These are phyloP conservation scores for Suillus subluteus DNA, from an alignment of 768 basidiomycete genomes.

Conservation along the genomic window DNA sequence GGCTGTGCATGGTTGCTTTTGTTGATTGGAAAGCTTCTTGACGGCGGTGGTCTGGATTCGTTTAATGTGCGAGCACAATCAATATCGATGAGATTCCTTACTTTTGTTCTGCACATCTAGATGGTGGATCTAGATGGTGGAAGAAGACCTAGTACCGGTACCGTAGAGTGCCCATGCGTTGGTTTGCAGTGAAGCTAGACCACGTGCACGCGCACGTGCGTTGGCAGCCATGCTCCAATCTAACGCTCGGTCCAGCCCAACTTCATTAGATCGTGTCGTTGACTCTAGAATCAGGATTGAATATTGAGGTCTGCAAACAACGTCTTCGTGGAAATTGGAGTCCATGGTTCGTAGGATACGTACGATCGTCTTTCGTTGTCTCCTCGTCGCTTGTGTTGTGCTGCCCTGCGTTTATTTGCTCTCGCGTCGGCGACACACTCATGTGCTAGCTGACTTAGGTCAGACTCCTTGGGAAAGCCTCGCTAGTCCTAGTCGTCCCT, in stretches of 20 bases:
- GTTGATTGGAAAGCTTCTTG: slow-evolving; percentile 5
- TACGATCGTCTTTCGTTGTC: not conserved
- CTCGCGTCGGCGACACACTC: not conserved
- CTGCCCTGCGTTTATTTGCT: not conserved
- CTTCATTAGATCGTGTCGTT: no score
- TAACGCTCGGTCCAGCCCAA: no score
- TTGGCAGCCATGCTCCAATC: no score
- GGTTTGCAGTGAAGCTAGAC: not conserved
- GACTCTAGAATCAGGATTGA: no score
- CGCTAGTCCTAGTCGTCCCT: slow-evolving; percentile 18
- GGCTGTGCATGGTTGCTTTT: slow-evolving; percentile 5
- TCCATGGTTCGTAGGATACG: slow-evolving; percentile 1
- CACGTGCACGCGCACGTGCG: not conserved
- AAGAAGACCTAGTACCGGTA: not conserved
- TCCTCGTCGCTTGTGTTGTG: not conserved
- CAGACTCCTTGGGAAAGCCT: slow-evolving; percentile 18
- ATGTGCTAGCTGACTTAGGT: not conserved
- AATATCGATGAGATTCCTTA: not conserved
- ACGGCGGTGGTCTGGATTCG: not conserved
- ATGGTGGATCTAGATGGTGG: not conserved
- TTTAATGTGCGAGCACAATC: not conserved
- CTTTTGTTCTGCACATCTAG: slow-evolving; percentile 1
- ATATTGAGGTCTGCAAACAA: not conserved
- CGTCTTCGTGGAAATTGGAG: not conserved
- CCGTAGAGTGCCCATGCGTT: not conserved